Conservation (phyloP, 2,329 filamentous ascomycete species). For the Epichloe aotearoae region DNA sequence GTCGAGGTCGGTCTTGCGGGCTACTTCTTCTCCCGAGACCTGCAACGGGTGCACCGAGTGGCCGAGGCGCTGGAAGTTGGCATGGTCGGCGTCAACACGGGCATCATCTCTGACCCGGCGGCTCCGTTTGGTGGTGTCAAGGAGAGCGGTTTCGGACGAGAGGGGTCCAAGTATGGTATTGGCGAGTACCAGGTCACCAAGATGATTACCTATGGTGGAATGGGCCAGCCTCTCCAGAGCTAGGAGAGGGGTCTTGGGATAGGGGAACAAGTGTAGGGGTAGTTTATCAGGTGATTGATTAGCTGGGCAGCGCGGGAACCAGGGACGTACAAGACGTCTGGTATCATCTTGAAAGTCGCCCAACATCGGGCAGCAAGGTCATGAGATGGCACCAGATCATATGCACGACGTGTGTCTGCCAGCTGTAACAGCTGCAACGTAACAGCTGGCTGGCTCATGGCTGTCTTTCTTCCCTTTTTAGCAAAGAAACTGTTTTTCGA, state of each 20-base stretch:
- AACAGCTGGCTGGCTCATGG: too few species aligned
- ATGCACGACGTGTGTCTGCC: too few species aligned
- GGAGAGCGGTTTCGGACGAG: conserved; percentile 66
- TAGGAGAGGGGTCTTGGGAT: conserved; percentile 7
- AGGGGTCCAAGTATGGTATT: conserved; percentile 66
- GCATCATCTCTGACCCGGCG: conserved; percentile 45
- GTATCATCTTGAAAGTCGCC: too few species aligned
- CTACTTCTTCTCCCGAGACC: conserved; percentile 72
- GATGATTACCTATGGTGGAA: conserved; percentile 42
- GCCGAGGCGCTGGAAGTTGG: conserved; percentile 65
- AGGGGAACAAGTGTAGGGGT: too few species aligned
- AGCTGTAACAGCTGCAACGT: too few species aligned
- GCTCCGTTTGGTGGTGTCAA: conserved; percentile 69
- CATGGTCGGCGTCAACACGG: conserved; percentile 79
- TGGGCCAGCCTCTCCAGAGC: conserved; percentile 40
- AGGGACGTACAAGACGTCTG: too few species aligned
- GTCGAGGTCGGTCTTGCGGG: conserved; percentile 81
- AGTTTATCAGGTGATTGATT: too few species aligned
- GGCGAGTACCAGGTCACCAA: conserved; percentile 66
- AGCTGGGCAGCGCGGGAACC: too few species aligned
- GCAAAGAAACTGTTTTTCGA: too few species aligned
- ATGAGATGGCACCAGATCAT: too few species aligned
- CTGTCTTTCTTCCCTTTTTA: too few species aligned
- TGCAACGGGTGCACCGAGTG: conserved; percentile 46
- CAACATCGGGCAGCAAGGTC: too few species aligned